These are phyloP conservation scores for Tolypocladium guangdongense DNA, from an alignment of 2,329 filamentous ascomycete genomes.

Conservation along the genomic window DNA sequence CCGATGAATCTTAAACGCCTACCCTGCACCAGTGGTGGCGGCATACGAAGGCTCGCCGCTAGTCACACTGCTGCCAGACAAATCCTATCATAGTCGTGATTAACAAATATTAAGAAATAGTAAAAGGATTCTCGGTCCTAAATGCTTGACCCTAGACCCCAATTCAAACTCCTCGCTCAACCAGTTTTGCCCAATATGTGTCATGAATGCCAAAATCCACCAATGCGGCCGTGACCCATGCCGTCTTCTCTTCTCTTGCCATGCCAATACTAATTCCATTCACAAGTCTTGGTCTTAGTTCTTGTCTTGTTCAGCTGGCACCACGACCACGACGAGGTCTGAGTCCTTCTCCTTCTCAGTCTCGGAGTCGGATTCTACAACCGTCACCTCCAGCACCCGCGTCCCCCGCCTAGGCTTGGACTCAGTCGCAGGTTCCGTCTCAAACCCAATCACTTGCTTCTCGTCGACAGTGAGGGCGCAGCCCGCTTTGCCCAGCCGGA, in stretches of 20 bases:
- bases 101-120: not conserved
- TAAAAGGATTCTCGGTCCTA: not conserved
- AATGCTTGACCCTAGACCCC: not conserved
- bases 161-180: not conserved
- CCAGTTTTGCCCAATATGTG: not conserved
- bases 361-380: not conserved
- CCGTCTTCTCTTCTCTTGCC: not conserved
- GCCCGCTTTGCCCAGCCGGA: conserved; percentile 13
- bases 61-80: not conserved
- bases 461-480: conserved; percentile 10
- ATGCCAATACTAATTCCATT: not conserved
- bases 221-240: not conserved
- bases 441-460: conserved; percentile 1
- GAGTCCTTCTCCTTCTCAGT: not conserved
- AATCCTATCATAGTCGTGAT: not conserved
- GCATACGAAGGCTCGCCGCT: no score
- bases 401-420: not conserved
- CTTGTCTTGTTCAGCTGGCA: not conserved
- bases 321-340: not conserved
- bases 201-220: not conserved
- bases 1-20: no score
- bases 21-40: no score
- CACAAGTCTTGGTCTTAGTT: not conserved
- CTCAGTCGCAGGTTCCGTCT: not conserved
- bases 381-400: not conserved